phyloP scores from a whole-genome alignment of 2,329 filamentous ascomycete species.

The Phaeophleospora eucalypticola region DNA sequence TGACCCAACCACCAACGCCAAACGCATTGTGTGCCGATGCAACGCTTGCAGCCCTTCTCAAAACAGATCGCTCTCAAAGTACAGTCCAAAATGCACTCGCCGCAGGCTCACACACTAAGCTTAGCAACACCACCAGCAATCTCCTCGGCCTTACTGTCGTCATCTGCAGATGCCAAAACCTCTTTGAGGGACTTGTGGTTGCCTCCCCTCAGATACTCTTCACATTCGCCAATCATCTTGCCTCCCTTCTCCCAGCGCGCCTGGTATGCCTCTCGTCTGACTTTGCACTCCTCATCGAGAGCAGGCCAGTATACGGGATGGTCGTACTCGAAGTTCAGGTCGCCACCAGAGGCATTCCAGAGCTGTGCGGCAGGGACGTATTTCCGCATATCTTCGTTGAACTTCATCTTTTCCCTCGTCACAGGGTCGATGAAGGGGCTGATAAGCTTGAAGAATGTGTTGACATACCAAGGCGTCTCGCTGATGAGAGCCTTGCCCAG shows the following conservation, averaged over 20 bases:
- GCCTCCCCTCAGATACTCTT: conserved; percentile 80
- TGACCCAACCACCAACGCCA: background rate
- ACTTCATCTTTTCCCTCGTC: conserved; percentile 92
- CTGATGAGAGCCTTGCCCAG: conserved; percentile 84
- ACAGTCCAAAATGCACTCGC: background rate
- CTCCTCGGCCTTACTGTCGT: conserved; percentile 7
- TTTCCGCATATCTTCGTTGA: conserved; percentile 84
- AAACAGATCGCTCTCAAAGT: background rate
- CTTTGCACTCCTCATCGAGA: conserved; percentile 65
- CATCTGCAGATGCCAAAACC: conserved; percentile 3
- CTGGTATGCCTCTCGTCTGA: conserved; percentile 59
- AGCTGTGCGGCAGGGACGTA: conserved; percentile 81
- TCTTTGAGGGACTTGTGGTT: conserved; percentile 30
- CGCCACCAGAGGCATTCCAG: conserved; percentile 72
- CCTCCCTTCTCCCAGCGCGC: conserved; percentile 77
- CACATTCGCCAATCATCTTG: conserved; percentile 77
- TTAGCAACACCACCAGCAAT: conserved; percentile 11
- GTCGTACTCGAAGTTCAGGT: conserved; percentile 86
- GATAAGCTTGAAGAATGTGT: conserved; percentile 93
- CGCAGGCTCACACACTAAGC: conserved; percentile 17
- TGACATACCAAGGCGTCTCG: conserved; percentile 87
- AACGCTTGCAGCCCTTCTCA: background rate
- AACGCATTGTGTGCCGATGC: background rate
- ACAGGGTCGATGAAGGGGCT: conserved; percentile 93
- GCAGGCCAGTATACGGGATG: conserved; percentile 87